Base-by-base conservation (phyloP, 208 protist genomes). In the Naegleria gruberi region DNA sequence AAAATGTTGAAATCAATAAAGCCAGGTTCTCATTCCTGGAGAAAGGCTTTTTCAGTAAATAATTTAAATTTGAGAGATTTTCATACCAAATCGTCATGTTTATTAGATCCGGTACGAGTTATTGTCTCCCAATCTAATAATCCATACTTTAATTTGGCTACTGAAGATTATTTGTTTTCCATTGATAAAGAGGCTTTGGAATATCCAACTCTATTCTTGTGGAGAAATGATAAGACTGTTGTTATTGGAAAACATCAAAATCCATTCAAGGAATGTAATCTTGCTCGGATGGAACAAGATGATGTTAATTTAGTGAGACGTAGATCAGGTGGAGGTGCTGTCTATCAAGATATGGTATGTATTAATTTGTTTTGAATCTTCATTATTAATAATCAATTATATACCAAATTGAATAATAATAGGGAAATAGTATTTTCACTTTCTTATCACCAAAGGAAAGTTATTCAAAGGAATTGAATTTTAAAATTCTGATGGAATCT, bases 161-260 rank as follows among this genome's bases (percentile, higher is more conserved):
- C 44, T 15, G 90, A 90, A 87, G 43, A 55, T 81, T 77, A 51
- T 44, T 37, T 91, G 10, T 91, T 90, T 19, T 57, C 37, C 12
- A 2, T 37, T 37, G 65, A 83, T 41, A 89, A 37, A n/a, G 15
- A 47, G 8, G 8, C 6, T 10, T 34, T 30, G 10, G 7, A 40
- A 17, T 5, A 51, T 37, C 34, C 8, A 88, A 40, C 15, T 4
- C 41, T 91, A 26, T 90, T 91, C 41, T 37, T 91, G 30, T 91
- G 87, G 87, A 74, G 87, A 46, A 91, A 91, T 87, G 41, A 57
- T 42, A 37, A 12, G 34, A 90, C 85, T 40, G 83, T 93, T 46
- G 92, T 93, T 10, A 93, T 93, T 81, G 92, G 92, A 47, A 89
- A 88, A 51, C 44, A 93, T 77, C 92, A 93, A 46, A 93, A 93